Base-by-base conservation (phyloP, 2,329 filamentous ascomycete species). In the Rosellinia necatrix region DNA sequence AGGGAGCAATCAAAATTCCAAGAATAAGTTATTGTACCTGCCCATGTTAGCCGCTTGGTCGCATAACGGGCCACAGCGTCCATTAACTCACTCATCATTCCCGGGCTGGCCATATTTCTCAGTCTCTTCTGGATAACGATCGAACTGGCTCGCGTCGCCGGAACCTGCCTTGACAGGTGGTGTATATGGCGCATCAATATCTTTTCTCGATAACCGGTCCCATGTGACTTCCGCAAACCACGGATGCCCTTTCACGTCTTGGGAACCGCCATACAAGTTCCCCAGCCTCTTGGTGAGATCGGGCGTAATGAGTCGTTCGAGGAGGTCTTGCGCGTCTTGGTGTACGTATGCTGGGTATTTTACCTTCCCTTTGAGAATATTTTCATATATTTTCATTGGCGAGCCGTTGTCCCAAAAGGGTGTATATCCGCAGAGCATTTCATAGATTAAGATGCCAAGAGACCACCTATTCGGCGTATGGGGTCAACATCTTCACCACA, bases 381-480 rank as follows among this genome's bases (percentile, higher is more conserved):
- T 99, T 78, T 99, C 94, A 77, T 99, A 99, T 70, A 99, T 99
- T 77, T 96, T 97, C 85, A 99, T 96, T 2, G 94, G 93, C 40
- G 91, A 96, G 52, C 93, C 94, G 67, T 90, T 91, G 73, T 99
- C 94, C 93, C 94, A 99, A 79, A 99, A 99, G 4, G 94, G 94
- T 4, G 94, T 99, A 76, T 97, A 99, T 24, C 94, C 94, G 72
- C 94, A 97, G 32, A 99, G 84, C 94, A 99, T 99, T 81, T 99
- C 94, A 74, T 97, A 99, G 73, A 99, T 97, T 66, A 99, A 79
- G 71, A 99, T 97, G 41, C 94, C 94, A 56, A 99, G 82, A 49
- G 93, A 97, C 94, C 94, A 99, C 92, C 92, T 97, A 64, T 8
- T 55, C 24, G 12, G 25, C 35, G 22, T 48, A 24, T 27, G 19